Conservation (phyloP, 768 basidiomycete species). For the Tricholoma matsutake region DNA sequence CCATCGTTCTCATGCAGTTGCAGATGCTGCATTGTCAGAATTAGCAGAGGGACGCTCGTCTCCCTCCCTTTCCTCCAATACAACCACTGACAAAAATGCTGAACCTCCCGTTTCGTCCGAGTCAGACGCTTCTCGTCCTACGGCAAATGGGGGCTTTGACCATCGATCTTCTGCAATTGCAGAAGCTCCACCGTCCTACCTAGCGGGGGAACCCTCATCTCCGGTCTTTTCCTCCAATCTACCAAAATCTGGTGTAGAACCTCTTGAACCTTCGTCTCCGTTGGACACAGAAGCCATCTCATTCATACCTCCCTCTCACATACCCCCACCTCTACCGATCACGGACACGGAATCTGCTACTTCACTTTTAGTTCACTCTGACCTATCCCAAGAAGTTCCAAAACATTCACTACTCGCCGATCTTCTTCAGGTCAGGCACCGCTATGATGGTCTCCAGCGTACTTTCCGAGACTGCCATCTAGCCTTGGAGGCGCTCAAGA, state of each 20-base stretch:
- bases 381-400: conserved; percentile 8
- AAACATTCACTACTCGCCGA: conserved; percentile 42
- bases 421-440: conserved; percentile 38
- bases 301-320: neutral
- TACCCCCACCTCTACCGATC: neutral
- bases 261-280: neutral
- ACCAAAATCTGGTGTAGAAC: too few species aligned
- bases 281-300: neutral
- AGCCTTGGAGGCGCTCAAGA: conserved; percentile 57
- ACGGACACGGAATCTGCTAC: neutral
- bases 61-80: too few species aligned
- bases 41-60: too few species aligned
- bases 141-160: neutral
- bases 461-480: conserved; percentile 69
- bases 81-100: neutral
- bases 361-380: conserved; percentile 1
- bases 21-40: too few species aligned
- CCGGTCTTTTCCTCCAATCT: neutral
- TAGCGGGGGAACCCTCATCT: neutral
- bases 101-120: neutral
- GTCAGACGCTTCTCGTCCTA: neutral
- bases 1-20: too few species aligned
- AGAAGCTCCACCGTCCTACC: neutral
- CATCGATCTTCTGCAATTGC: neutral
- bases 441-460: conserved; percentile 41